phyloP scores from a whole-genome alignment of 306 rosid species.

The Bauhinia variegata region DNA sequence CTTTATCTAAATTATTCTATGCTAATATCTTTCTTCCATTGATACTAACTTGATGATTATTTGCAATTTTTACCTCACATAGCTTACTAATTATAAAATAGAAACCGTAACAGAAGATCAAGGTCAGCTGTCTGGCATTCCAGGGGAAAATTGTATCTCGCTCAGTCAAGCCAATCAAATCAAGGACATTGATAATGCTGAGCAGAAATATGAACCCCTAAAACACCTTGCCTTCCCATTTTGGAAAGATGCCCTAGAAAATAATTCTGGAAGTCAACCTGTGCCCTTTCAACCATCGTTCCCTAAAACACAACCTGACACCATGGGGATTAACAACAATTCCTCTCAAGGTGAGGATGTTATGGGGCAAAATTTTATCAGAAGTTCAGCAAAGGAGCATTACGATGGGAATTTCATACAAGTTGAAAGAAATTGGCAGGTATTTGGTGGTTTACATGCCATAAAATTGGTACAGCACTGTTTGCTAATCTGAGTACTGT shows the following conservation, averaged over 20 bases:
- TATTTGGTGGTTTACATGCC: conserved; percentile 31
- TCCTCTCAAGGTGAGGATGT: conserved; percentile 54
- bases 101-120: conserved; percentile 55
- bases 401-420: conserved; percentile 43
- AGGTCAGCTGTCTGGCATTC: conserved; percentile 47
- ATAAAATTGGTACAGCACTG: conserved; percentile 5
- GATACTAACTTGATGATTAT: conserved; percentile 10
- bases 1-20: conserved; percentile 15
- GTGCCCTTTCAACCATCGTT: conserved; percentile 53
- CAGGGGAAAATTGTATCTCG: conserved; percentile 47
- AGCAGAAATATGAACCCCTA: conserved; percentile 41
- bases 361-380: conserved; percentile 40
- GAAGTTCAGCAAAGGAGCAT: conserved; percentile 37
- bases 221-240: conserved; percentile 41
- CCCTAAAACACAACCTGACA: conserved; percentile 43
- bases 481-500: conserved; percentile 10
- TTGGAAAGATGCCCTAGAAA: conserved; percentile 54
- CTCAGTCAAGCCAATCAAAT: conserved; percentile 46
- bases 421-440: conserved; percentile 68
- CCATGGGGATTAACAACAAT: conserved; percentile 43
- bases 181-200: conserved; percentile 43
- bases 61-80: conserved; percentile 17
- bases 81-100: conserved; percentile 23
- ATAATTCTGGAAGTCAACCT: conserved; percentile 44
- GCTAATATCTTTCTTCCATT: conserved; percentile 7